Base-by-base conservation (phyloP, 163 green algal species). In the Prototheca cutis region DNA sequence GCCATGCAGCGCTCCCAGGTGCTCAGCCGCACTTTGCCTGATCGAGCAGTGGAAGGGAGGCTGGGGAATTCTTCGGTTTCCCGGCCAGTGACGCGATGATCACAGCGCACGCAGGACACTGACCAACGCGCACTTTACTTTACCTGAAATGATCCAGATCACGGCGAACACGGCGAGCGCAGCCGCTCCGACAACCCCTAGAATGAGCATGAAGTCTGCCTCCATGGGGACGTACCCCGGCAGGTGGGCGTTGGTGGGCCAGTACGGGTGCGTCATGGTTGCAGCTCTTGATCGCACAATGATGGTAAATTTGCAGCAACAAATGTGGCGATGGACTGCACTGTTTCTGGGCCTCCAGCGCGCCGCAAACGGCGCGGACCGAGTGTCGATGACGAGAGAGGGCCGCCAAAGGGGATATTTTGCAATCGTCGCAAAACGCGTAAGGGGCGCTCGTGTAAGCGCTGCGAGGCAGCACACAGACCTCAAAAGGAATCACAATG, bases 201-300 rank as follows among this genome's bases (percentile, higher is more conserved):
- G 58, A n/a, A 93, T 83, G 24, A 68, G 60, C 31, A 73, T 63
- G 57, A 84, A 85, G 0, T 76, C 59, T 5, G 87, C 60, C 8
- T 68, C 59, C 30, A 76, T 58, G 0, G 81, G 74, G n/a, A 77
- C 72, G 28, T 85, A 90, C 24, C 65, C 74, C 25, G 76, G 71
- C 17, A 94, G 57, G 10, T 70, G 40, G 0, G 88, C 30, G n/a
- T 68, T 60, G 4, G 63, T 3, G 2, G 85, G 85, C 32, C 76
- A 80, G 52, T 93, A 94, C 0, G 85, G 85, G 63, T 94, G 85
- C 8, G 42, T 24, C 53, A 29, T 49, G n/a, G n/a, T n/a, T n/a
- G n/a, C n/a, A n/a, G n/a, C n/a, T n/a, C n/a, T 13, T 45, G 36
- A 13, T 45, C 13, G 10, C 36, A 13, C 36, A 45, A 45, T 45